These are phyloP conservation scores for Thelonectria olida DNA, from an alignment of 2,329 filamentous ascomycete genomes.

Conservation along the genomic window DNA sequence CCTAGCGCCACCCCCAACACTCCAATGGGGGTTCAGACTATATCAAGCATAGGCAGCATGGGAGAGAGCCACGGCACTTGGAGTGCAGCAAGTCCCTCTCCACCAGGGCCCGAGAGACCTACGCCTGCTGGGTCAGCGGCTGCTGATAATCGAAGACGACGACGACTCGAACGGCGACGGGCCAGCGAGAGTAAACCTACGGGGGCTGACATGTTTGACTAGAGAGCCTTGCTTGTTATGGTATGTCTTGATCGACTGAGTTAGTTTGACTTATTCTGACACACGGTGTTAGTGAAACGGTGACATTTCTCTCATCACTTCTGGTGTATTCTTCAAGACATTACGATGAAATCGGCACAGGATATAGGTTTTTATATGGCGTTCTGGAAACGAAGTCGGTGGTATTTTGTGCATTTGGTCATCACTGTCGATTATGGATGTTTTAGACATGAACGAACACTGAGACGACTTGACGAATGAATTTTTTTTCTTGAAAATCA, in stretches of 20 bases:
- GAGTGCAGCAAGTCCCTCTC: constrained; percentile 62
- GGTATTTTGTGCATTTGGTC: constrained; percentile 24
- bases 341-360: constrained; percentile 6
- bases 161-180: constrained; percentile 63
- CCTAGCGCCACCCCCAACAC: constrained; percentile 1
- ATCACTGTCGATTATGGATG: constrained; percentile 33
- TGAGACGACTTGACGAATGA: constrained; percentile 38
- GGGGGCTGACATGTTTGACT: constrained; percentile 51
- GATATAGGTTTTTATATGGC: constrained; percentile 28
- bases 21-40: constrained; percentile 50
- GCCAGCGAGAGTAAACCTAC: constrained; percentile 46
- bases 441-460: constrained; percentile 39
- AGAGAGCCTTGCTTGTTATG: constrained; percentile 15
- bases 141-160: constrained; percentile 64
- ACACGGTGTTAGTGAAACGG: constrained; percentile 20
- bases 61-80: constrained; percentile 62
- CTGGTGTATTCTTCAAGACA: background rate
- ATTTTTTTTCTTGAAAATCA: constrained; percentile 21
- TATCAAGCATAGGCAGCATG: constrained; percentile 58
- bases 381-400: constrained; percentile 29
- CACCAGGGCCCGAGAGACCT: constrained; percentile 48
- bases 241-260: background rate
- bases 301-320: constrained; percentile 9
- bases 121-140: constrained; percentile 48
- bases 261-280: background rate